Evolutionary conservation across 139 green algal species (phyloP).

Genomic region (Gonium pectorale): DNA sequence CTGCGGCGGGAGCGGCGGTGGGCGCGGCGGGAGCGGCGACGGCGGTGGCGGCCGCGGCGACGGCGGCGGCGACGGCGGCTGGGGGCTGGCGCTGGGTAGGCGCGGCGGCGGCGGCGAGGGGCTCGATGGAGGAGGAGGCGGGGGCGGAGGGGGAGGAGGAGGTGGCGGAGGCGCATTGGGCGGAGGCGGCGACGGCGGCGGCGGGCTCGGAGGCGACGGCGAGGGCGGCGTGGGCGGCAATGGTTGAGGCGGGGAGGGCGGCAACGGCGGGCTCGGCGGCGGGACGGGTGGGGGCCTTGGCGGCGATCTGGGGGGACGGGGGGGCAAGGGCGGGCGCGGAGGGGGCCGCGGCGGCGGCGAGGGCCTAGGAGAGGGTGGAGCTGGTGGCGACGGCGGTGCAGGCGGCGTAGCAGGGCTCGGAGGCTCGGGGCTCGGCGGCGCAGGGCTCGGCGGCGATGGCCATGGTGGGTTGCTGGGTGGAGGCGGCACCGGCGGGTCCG

Average conservation of each 20-base stretch:
- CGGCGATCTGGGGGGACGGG: neutral
- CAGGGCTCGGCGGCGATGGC: neutral
- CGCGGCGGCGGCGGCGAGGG: neutral
- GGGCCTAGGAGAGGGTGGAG: neutral
- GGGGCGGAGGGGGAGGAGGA: neutral
- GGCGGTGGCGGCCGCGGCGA: conserved; percentile 9
- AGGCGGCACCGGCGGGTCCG: neutral
- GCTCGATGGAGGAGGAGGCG: neutral
- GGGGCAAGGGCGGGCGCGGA: neutral
- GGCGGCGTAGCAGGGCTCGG: neutral
- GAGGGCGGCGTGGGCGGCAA: too few species aligned
- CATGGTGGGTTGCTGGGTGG: neutral
- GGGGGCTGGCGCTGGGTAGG: neutral
- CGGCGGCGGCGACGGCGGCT: neutral
- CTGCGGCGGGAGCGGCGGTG: neutral
- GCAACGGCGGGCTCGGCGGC: neutral
- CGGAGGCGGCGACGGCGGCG: neutral
- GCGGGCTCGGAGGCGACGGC: neutral
- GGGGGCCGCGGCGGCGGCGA: neutral
- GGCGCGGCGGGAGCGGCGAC: neutral
- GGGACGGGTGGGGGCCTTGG: neutral
- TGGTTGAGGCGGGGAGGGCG: neutral
- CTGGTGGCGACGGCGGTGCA: neutral
- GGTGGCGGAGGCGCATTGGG: neutral
- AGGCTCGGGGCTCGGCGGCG: neutral